Conservation (phyloP, 768 basidiomycete genomes). For the Trametes cubensis region DNA sequence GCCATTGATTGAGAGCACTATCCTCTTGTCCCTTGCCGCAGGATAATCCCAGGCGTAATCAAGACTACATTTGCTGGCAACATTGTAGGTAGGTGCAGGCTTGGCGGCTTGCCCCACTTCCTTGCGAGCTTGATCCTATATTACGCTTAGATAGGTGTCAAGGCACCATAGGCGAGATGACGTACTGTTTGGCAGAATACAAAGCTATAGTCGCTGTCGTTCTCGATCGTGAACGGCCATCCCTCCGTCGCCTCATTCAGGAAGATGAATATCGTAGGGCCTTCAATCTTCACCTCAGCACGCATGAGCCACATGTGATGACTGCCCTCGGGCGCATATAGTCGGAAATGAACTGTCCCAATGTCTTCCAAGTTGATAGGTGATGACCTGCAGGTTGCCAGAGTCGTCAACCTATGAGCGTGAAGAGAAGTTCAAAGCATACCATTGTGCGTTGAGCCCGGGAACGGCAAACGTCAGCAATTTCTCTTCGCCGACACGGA, state of each 20-base stretch:
- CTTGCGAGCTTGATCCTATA: conserved; percentile 39
- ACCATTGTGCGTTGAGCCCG: conserved; percentile 87
- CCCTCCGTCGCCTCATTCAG: conserved; percentile 63
- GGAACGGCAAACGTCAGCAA: conserved; percentile 84
- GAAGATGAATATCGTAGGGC: conserved; percentile 87
- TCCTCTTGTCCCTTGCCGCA: conserved; percentile 77
- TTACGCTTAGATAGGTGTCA: conserved; percentile 13
- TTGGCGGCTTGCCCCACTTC: conserved; percentile 48
- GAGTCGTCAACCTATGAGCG: conserved; percentile 5
- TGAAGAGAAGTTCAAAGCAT: conserved; percentile 10
- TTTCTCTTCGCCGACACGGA: conserved; percentile 69
- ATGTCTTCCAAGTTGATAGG: conserved; percentile 93
- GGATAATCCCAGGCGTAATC: conserved; percentile 95
- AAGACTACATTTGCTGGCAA: conserved; percentile 54
- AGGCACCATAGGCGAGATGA: background rate
- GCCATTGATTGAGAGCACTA: conserved; percentile 65
- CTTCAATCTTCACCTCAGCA: conserved; percentile 80
- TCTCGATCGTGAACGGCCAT: conserved; percentile 93
- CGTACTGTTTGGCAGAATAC: conserved; percentile 75
- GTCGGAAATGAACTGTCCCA: conserved; percentile 76
- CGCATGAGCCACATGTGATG: conserved; percentile 58
- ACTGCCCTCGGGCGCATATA: conserved; percentile 47
- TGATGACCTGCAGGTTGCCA: conserved; percentile 66
- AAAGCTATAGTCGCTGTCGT: conserved; percentile 75
- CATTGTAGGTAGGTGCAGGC: conserved; percentile 52